Conservation (phyloP, 192 early-diverging fungal genomes). For the Mortierella antarctica region DNA sequence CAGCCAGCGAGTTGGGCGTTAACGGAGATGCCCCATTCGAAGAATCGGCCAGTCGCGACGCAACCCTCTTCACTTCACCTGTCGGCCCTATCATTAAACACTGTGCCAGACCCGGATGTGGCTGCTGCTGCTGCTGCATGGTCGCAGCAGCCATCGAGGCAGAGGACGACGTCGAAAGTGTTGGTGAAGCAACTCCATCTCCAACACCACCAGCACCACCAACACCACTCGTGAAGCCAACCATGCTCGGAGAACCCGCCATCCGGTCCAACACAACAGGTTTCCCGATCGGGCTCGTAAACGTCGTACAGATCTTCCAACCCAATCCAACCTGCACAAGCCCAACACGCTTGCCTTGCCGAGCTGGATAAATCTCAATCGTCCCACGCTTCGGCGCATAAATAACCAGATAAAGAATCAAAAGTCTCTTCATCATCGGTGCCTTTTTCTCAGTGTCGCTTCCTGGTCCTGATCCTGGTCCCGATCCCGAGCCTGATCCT, state of each 20-base stretch:
- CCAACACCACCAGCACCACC: background rate
- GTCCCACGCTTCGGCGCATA: slow-evolving; percentile 72
- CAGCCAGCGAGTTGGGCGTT: slow-evolving; percentile 4
- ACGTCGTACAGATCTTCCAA: slow-evolving; percentile 61
- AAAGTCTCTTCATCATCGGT: slow-evolving; percentile 17
- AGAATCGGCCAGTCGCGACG: slow-evolving; percentile 10
- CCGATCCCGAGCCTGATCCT: background rate
- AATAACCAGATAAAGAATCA: slow-evolving; percentile 67
- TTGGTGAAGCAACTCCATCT: background rate
- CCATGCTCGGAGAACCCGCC: slow-evolving; percentile 17
- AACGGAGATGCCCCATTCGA: slow-evolving; percentile 3
- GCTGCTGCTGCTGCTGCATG: background rate
- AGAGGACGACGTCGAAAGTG: background rate
- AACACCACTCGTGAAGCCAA: background rate
- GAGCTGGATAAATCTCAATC: slow-evolving; percentile 71
- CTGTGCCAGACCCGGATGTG: slow-evolving; percentile 47
- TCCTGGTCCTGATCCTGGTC: slow-evolving; percentile 52
- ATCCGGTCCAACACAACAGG: slow-evolving; percentile 53
- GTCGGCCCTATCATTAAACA: slow-evolving; percentile 65
- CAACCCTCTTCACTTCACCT: slow-evolving; percentile 58
- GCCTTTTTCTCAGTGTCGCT: slow-evolving; percentile 52
- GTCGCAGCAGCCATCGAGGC: no score
- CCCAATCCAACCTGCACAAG: slow-evolving; percentile 68
- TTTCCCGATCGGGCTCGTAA: slow-evolving; percentile 57
- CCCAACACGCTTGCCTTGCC: slow-evolving; percentile 70